These are phyloP conservation scores for Santalum album DNA, from an alignment of 164 flowering plant species.

Conservation along the genomic window DNA sequence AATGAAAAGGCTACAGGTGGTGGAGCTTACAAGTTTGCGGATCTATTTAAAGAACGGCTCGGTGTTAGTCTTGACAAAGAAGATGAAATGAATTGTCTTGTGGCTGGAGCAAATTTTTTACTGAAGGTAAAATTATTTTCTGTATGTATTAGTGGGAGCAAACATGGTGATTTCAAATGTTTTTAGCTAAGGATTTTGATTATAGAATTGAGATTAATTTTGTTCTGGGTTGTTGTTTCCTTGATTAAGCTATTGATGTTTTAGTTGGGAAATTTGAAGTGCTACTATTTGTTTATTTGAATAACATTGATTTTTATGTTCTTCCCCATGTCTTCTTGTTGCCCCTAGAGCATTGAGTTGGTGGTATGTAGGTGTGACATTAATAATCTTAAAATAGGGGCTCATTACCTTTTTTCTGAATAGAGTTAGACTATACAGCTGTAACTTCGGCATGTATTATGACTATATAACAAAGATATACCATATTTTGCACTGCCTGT, in stretches of 20 bases:
- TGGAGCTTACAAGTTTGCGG: slow-evolving; percentile 92
- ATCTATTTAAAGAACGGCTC: slow-evolving; percentile 88
- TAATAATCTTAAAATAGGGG: no score
- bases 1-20: slow-evolving; percentile 94
- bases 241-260: neutral
- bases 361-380: no score
- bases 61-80: slow-evolving; percentile 93
- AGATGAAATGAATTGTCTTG: slow-evolving; percentile 97
- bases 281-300: no score
- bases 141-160: neutral
- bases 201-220: neutral
- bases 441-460: no score
- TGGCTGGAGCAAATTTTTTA: slow-evolving; percentile 92
- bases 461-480: no score
- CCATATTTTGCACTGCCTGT: no score
- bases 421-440: no score
- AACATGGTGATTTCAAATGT: neutral
- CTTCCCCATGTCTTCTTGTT: no score
- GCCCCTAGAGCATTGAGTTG: no score
- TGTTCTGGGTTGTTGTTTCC: neutral
- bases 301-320: no score
- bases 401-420: no score
- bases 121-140: slow-evolving; percentile 52
- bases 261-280: neutral
- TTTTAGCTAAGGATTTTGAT: neutral